Conservation (phyloP, 768 basidiomycete species). For the Naematelia aurantialba region DNA sequence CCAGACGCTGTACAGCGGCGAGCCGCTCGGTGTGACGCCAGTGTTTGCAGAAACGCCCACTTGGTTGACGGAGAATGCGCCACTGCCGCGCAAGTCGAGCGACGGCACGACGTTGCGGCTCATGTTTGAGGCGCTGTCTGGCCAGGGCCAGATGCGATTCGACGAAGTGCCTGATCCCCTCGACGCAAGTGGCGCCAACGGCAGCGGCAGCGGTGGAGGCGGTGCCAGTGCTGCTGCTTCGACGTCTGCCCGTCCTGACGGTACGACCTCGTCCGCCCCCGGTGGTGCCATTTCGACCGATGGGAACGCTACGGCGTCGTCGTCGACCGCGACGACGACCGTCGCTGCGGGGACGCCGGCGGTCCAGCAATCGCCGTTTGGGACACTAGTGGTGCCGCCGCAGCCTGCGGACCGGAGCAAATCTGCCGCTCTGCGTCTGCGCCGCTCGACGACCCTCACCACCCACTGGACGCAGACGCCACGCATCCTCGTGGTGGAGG, state of each 20-base stretch:
- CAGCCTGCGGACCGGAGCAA: background rate
- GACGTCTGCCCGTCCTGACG: background rate
- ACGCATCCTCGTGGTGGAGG: slow-evolving; percentile 86
- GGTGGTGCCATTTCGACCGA: no score
- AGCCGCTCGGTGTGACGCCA: slow-evolving; percentile 21
- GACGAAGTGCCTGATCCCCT: slow-evolving; percentile 23
- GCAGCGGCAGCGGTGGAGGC: background rate
- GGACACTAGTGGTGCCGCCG: slow-evolving; percentile 20
- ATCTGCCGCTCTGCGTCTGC: slow-evolving; percentile 4
- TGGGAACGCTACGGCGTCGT: background rate
- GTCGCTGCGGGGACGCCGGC: background rate
- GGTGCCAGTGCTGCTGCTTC: background rate
- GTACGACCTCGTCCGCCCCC: slow-evolving; percentile 8
- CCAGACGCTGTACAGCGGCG: slow-evolving; percentile 29
- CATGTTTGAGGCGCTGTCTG: slow-evolving; percentile 33
- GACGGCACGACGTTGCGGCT: slow-evolving; percentile 31
- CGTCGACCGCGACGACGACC: background rate
- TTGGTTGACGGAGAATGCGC: slow-evolving; percentile 33
- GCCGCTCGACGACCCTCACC: slow-evolving; percentile 23
- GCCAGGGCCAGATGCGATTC: slow-evolving; percentile 6
- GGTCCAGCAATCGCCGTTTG: slow-evolving; percentile 27
- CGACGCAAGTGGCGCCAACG: slow-evolving; percentile 2
- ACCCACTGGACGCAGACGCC: slow-evolving; percentile 57
- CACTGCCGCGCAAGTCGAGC: slow-evolving; percentile 32
- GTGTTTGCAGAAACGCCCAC: slow-evolving; percentile 35